Percentiles rank a stretch among this genome's conserved stretches.
Evolutionary conservation across 495 filamentous ascomycete genomes (phyloP).

Genomic region (Penicillium fimorum): DNA sequence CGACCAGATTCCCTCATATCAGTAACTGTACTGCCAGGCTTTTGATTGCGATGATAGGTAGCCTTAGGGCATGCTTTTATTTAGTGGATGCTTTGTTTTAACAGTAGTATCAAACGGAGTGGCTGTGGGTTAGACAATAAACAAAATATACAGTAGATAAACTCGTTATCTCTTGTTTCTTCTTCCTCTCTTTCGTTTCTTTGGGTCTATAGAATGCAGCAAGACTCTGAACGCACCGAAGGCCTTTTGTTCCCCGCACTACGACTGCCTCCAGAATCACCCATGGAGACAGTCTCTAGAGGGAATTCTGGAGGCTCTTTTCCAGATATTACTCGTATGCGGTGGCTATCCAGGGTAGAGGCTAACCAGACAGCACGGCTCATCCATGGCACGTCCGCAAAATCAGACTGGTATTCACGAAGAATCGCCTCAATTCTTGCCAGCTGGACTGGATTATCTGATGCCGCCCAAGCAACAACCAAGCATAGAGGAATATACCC

Average conservation of each 20-base stretch:
- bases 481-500: constrained; percentile 22
- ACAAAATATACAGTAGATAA: no score
- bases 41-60: no score
- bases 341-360: constrained; percentile 33
- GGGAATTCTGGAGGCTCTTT: not conserved
- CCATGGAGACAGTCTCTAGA: not conserved
- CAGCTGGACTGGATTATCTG: constrained; percentile 9
- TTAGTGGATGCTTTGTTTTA: no score
- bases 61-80: no score
- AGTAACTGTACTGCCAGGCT: no score
- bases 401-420: constrained; percentile 18
- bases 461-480: constrained; percentile 19
- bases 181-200: not conserved
- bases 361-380: constrained; percentile 32
- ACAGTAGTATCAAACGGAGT: no score
- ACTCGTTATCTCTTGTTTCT: not conserved
- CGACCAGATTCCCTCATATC: no score
- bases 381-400: constrained; percentile 16
- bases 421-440: constrained; percentile 10
- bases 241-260: not conserved
- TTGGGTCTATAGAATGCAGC: not conserved
- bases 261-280: not conserved
- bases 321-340: constrained; percentile 10
- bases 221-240: not conserved
- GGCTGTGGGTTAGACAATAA: no score